Percentiles rank a stretch among this genome's conserved stretches.
Evolutionary conservation across 768 basidiomycete genomes (phyloP).

Genomic region (Lactarius tabidus): DNA sequence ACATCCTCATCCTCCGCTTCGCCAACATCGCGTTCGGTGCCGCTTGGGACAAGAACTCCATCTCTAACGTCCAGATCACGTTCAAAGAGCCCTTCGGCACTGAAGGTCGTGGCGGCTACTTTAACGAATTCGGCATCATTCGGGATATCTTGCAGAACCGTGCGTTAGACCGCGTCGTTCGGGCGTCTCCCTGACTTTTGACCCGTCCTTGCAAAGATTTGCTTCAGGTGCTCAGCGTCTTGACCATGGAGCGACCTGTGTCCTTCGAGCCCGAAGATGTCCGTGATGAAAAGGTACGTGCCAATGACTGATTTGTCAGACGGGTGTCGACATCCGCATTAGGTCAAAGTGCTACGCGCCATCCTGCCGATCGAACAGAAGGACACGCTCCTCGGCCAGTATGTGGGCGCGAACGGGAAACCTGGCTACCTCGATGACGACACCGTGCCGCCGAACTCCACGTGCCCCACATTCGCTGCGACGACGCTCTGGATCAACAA

Average conservation of each 20-base stretch:
- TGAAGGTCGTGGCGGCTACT: conserved; percentile 99
- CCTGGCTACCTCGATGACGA: conserved; percentile 99
- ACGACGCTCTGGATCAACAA: conserved; percentile 89
- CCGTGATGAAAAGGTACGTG: conserved; percentile 89
- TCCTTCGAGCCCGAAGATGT: conserved; percentile 97
- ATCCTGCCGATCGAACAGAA: conserved; percentile 75
- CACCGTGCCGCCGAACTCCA: conserved; percentile 87
- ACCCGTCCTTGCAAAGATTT: conserved; percentile 55
- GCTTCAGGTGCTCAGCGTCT: conserved; percentile 87
- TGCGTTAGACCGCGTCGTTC: conserved; percentile 43
- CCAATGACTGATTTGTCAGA: conserved; percentile 10
- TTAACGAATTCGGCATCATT: conserved; percentile 99
- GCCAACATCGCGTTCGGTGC: conserved; percentile 89
- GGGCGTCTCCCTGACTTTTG: background rate
- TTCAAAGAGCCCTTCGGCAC: conserved; percentile 99
- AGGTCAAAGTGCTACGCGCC: conserved; percentile 95
- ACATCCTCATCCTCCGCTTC: conserved; percentile 91
- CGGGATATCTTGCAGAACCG: conserved; percentile 98
- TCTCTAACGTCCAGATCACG: conserved; percentile 97
- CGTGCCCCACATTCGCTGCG: conserved; percentile 93
- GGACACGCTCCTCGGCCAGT: conserved; percentile 93
- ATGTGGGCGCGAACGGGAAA: conserved; percentile 82
- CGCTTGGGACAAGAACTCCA: conserved; percentile 92
- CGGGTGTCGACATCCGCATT: conserved; percentile 9
- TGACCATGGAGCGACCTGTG: conserved; percentile 98